Evolutionary conservation across 202 grass and related monocot species (phyloP), one percentile per base, ranked within the genome.

Genomic region (Miscanthus sacchariflorus): DNA sequence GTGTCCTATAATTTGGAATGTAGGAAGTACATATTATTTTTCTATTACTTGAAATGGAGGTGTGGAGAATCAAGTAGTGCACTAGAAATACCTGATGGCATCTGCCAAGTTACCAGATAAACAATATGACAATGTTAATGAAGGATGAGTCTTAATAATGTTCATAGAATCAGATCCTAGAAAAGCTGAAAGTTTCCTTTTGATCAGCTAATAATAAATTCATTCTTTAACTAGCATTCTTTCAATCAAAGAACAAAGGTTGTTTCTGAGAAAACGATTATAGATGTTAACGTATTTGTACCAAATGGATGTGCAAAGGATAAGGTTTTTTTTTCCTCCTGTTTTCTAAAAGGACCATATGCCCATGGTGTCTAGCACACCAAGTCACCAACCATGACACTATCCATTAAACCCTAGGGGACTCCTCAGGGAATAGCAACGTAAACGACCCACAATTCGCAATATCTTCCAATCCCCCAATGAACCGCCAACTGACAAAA

Each of bases 161-260:
- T 64, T 63, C 52, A 43, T 68, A 67, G 11, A 68, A 70, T 76
- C 45, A 5, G 30, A 70, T 35, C 27, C 8, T 23, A 30, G 17
- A 43, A 90, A 43, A 64, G 18, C 0, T 56, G 13, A 6, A 56
- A 23, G 14, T 19, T 54, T 18, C 50, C 50, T 54, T 52, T 54
- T 54, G 50, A 54, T 11, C 50, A 18, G 17, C 8, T 76, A 72
- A 43, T 33, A 14, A 71, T 19, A 30, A 38, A 67, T 70, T 78
- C 10, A 5, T n/a, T 83, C 61, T 59, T 25, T 90, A 72, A 44
- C 21, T 72, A 72, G 38, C 39, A 81, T 82, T 72, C 28, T 74
- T 45, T 56, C 4, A 17, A 76, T 54, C 5, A 69, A 61, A 54
- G 50, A 61, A 17, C 5, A 56, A 35, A 68, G 38, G n/a, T 71